phyloP scores from a whole-genome alignment of 495 filamentous ascomycete species.

The Talaromyces wortmannii region DNA sequence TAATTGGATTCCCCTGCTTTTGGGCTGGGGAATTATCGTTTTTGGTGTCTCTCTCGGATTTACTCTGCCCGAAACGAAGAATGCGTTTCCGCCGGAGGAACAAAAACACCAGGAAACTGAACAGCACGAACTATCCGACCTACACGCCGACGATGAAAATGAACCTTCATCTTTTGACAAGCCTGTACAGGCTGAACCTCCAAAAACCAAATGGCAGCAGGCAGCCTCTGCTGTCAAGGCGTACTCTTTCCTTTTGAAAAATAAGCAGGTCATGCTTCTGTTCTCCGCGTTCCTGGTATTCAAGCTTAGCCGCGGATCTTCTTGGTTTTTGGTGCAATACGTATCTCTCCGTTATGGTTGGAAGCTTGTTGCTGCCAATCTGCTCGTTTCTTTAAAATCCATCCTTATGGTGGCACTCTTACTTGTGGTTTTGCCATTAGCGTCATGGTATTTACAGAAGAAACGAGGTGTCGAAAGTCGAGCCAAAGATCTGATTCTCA shows the following conservation, averaged over 20 bases:
- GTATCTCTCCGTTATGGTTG: slow-evolving; percentile 50
- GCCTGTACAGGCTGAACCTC: not conserved
- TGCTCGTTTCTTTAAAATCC: slow-evolving; percentile 44
- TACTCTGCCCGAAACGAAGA: slow-evolving; percentile 49
- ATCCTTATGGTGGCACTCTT: slow-evolving; percentile 45
- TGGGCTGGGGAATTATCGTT: slow-evolving; percentile 34
- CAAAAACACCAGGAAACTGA: not conserved
- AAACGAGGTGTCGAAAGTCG: slow-evolving; percentile 27
- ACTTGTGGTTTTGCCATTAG: slow-evolving; percentile 36
- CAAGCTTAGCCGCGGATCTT: slow-evolving; percentile 41
- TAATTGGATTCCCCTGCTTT: slow-evolving; percentile 47
- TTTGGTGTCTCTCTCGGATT: slow-evolving; percentile 30
- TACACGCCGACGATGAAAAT: slow-evolving; percentile 14
- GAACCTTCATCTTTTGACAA: slow-evolving; percentile 1
- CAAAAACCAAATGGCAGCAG: not conserved
- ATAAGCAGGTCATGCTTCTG: slow-evolving; percentile 37
- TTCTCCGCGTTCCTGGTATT: slow-evolving; percentile 46
- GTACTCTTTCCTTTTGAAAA: slow-evolving; percentile 38
- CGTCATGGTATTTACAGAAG: slow-evolving; percentile 26
- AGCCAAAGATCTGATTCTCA: slow-evolving; percentile 46
- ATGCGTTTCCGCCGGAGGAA: slow-evolving; percentile 13
- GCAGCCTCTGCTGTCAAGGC: slow-evolving; percentile 20
- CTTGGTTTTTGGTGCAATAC: slow-evolving; percentile 49
- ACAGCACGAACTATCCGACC: slow-evolving; percentile 24
- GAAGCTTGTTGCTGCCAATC: slow-evolving; percentile 47